Conservation (phyloP, 768 basidiomycete genomes). For the Austroboletus festivus region DNA sequence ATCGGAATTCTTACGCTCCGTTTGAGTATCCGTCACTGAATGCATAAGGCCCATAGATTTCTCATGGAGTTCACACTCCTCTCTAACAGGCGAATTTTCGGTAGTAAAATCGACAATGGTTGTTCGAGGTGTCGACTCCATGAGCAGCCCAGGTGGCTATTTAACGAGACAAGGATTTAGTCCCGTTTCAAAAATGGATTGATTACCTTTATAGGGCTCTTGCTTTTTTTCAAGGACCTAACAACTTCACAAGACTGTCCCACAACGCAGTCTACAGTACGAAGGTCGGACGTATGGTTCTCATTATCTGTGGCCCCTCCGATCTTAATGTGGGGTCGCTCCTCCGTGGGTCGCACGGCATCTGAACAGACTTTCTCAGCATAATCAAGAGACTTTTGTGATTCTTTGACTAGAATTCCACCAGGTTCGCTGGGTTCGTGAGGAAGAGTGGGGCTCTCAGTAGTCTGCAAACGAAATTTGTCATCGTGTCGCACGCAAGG, state of each 20-base stretch:
- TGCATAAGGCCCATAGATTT: not conserved
- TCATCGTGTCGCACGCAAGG: not conserved
- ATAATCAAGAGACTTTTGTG: slow-evolving; percentile 29
- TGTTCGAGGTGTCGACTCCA: slow-evolving; percentile 16
- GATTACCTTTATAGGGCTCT: slow-evolving; percentile 11
- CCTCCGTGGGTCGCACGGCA: not conserved
- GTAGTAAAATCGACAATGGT: slow-evolving; percentile 47
- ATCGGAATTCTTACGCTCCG: not conserved
- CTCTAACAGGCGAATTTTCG: slow-evolving; percentile 25
- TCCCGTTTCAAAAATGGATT: not conserved
- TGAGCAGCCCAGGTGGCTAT: slow-evolving; percentile 8
- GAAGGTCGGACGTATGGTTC: not conserved
- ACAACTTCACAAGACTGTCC: not conserved
- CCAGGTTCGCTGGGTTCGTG: not conserved
- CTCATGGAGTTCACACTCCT: not conserved
- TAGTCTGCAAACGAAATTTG: slow-evolving; percentile 7
- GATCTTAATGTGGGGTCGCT: not conserved
- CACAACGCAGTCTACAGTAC: not conserved
- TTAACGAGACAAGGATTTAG: slow-evolving; percentile 4
- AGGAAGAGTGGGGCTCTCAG: not conserved
- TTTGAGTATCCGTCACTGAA: not conserved
- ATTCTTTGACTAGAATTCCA: slow-evolving; percentile 29
- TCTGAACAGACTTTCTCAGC: slow-evolving; percentile 1
- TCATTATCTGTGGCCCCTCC: slow-evolving; percentile 1
- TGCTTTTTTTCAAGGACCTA: slow-evolving; percentile 4